phyloP scores from a whole-genome alignment of 495 filamentous ascomycete genomes.

The Talaromyces ruber region DNA sequence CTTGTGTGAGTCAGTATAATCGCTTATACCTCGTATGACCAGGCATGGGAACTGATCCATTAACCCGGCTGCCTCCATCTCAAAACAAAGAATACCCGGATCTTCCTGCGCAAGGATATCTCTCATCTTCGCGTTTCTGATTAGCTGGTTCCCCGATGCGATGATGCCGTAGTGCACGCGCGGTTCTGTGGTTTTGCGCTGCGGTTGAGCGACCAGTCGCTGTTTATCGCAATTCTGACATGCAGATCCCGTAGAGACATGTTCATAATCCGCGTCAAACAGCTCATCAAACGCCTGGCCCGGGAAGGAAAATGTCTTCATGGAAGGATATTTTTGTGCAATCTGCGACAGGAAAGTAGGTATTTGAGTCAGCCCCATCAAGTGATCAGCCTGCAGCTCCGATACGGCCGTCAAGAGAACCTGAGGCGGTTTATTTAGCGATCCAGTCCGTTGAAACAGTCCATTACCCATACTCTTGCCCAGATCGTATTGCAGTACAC shows the following conservation, averaged over 20 bases:
- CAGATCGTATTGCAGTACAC: slow-evolving; percentile 13
- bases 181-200: slow-evolving; percentile 2
- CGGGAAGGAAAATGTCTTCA: background rate
- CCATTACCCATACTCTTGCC: slow-evolving; percentile 18
- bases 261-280: background rate
- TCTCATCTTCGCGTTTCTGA: slow-evolving; percentile 17
- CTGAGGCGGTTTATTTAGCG: slow-evolving; percentile 14
- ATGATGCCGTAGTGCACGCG: slow-evolving; percentile 25
- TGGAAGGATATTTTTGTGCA: background rate
- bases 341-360: background rate
- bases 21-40: slow-evolving; percentile 31
- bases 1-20: slow-evolving; percentile 31
- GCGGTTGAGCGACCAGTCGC: slow-evolving; percentile 6
- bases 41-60: slow-evolving; percentile 24
- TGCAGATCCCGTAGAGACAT: background rate
- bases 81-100: slow-evolving; percentile 20
- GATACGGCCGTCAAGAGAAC: slow-evolving; percentile 7
- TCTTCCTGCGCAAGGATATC: slow-evolving; percentile 10
- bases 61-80: slow-evolving; percentile 20
- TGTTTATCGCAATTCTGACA: background rate
- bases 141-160: slow-evolving; percentile 24
- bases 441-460: slow-evolving; percentile 17
- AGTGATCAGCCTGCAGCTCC: background rate
- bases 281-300: background rate
- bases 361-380: background rate